These are phyloP conservation scores for Sarocladium oryzae DNA, from an alignment of 2,329 filamentous ascomycete genomes.

Conservation along the genomic window DNA sequence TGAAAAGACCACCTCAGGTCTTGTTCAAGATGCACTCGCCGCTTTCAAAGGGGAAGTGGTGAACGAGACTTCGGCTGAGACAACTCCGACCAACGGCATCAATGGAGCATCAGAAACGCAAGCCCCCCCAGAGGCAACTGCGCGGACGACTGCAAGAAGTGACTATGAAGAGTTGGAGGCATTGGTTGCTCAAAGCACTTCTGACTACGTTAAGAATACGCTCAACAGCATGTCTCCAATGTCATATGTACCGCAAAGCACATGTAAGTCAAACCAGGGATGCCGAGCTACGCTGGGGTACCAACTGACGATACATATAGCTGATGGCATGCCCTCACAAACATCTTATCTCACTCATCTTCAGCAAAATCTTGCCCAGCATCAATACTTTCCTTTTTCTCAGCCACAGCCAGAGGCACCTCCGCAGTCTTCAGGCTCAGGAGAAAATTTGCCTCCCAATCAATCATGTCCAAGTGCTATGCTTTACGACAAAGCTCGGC, in stretches of 20 bases:
- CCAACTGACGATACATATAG: slow-evolving; percentile 12
- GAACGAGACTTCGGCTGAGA: slow-evolving; percentile 10
- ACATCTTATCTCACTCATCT: slow-evolving; percentile 24
- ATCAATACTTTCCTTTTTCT: slow-evolving; percentile 27
- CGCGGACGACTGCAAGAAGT: slow-evolving; percentile 17
- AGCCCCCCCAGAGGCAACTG: slow-evolving; percentile 19
- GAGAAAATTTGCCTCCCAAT: slow-evolving; percentile 45
- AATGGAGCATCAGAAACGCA: slow-evolving; percentile 17
- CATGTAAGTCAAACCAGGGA: slow-evolving; percentile 21
- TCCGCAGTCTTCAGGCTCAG: slow-evolving; percentile 18
- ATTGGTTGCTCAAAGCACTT: slow-evolving; percentile 37
- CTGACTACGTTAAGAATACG: slow-evolving; percentile 38
- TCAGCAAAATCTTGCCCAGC: slow-evolving; percentile 30
- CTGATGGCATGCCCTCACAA: slow-evolving; percentile 29
- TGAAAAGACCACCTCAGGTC: slow-evolving; percentile 33
- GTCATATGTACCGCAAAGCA: slow-evolving; percentile 34
- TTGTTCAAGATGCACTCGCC: slow-evolving; percentile 34
- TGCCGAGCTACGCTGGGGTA: not conserved
- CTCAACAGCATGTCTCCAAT: slow-evolving; percentile 35
- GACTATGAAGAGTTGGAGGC: slow-evolving; percentile 38
- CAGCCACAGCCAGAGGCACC: slow-evolving; percentile 28
- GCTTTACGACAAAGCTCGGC: slow-evolving; percentile 52
- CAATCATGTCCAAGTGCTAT: slow-evolving; percentile 49
- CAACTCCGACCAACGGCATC: slow-evolving; percentile 10
- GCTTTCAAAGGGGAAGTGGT: slow-evolving; percentile 24